These are phyloP conservation scores for Leccinum boreale DNA, from an alignment of 768 basidiomycete genomes.

Conservation along the genomic window DNA sequence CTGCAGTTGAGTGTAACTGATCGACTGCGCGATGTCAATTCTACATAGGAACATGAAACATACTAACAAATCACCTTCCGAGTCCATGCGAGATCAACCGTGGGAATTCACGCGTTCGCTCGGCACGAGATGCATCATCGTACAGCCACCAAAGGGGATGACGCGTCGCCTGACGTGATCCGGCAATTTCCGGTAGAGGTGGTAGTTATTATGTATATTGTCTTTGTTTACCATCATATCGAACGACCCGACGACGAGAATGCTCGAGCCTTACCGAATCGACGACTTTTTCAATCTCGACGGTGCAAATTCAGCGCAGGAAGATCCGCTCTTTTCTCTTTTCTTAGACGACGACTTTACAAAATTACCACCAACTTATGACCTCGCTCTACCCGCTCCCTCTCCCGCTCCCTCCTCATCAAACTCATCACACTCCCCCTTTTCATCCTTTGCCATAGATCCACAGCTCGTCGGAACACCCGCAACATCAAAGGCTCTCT, in stretches of 20 bases:
- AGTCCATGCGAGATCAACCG: no score
- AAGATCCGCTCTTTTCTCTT: constrained; percentile 41
- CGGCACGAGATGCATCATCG: no score
- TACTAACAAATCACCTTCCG: not conserved
- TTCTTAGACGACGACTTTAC: constrained; percentile 44
- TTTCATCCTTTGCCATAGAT: constrained; percentile 54
- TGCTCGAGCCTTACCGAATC: constrained; percentile 33
- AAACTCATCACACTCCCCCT: constrained; percentile 22
- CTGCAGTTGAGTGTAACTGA: no score
- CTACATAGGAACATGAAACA: not conserved
- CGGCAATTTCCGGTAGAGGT: not conserved
- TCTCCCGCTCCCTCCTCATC: constrained; percentile 21
- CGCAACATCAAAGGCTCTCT: constrained; percentile 41
- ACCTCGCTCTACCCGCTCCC: constrained; percentile 31
- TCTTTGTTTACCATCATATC: not conserved
- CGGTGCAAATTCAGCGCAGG: constrained; percentile 35
- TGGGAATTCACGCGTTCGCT: no score
- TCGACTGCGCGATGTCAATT: no score
- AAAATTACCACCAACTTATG: constrained; percentile 27
- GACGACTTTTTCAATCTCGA: constrained; percentile 70
- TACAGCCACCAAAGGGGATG: no score
- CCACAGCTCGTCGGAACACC: constrained; percentile 75
- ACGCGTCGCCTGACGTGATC: not conserved
- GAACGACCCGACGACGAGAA: not conserved
- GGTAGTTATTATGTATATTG: no score